Conservation (phyloP, 1,284 basidiomycete genomes). For the Austroboletus niveus region DNA sequence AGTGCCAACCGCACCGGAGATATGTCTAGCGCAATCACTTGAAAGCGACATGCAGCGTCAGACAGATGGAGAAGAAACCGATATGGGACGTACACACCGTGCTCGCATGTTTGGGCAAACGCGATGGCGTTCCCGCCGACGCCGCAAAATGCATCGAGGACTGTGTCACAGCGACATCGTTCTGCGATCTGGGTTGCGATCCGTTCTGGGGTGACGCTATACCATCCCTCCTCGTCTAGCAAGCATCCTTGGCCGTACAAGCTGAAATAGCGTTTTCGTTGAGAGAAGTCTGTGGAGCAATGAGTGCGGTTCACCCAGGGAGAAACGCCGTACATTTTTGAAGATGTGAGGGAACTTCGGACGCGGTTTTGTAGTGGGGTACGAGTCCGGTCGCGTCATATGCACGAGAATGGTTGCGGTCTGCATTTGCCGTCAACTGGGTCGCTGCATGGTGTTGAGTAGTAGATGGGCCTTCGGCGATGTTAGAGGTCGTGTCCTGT, state of each 20-base stretch:
- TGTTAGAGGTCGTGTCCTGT: slow-evolving; percentile 7
- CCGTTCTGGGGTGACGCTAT: slow-evolving; percentile 91
- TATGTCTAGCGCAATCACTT: slow-evolving; percentile 91
- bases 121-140: slow-evolving; percentile 98
- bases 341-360: slow-evolving; percentile 72
- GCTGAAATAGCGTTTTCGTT: slow-evolving; percentile 80
- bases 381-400: slow-evolving; percentile 74
- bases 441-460: neutral
- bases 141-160: slow-evolving; percentile 95
- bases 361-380: slow-evolving; percentile 58
- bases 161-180: slow-evolving; percentile 79
- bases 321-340: slow-evolving; percentile 68
- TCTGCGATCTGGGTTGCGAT: slow-evolving; percentile 92
- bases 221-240: slow-evolving; percentile 92
- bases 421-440: neutral
- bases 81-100: slow-evolving; percentile 51
- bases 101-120: slow-evolving; percentile 92
- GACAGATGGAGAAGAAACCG: neutral
- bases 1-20: slow-evolving; percentile 81
- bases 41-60: slow-evolving; percentile 1
- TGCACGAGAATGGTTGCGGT: neutral
- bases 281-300: slow-evolving; percentile 69
- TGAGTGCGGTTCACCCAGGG: neutral
- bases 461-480: neutral
- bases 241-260: slow-evolving; percentile 77